Evolutionary conservation across 495 filamentous ascomycete species (phyloP).

Genomic region (Elaphomyces granulatus): DNA sequence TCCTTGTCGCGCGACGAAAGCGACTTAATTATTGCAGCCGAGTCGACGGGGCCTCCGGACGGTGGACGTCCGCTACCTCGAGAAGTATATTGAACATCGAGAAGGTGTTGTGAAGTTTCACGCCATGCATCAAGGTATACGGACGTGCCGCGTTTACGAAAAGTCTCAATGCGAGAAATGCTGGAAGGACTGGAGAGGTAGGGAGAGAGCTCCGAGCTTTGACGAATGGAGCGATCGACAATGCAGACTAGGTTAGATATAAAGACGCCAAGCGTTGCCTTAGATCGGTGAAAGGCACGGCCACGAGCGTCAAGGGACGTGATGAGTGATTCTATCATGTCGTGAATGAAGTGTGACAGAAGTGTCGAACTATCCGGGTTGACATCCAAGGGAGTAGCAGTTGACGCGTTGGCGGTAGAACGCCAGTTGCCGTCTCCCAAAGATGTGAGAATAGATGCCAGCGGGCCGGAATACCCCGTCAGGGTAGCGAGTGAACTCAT

Average conservation of each 20-base stretch:
- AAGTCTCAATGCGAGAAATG: constrained; percentile 54
- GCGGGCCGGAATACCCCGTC: constrained; percentile 72
- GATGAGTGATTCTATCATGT: constrained; percentile 73
- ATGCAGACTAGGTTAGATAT: constrained; percentile 78
- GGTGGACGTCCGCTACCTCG: constrained; percentile 44
- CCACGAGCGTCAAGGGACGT: constrained; percentile 62
- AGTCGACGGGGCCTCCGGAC: constrained; percentile 55
- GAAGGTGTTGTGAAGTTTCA: constrained; percentile 67
- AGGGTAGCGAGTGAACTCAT: constrained; percentile 80
- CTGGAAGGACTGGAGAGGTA: constrained; percentile 52
- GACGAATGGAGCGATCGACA: constrained; percentile 71
- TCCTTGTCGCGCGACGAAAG: constrained; percentile 84
- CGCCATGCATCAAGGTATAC: constrained; percentile 82
- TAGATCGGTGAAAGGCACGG: constrained; percentile 59
- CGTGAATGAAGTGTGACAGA: constrained; percentile 72
- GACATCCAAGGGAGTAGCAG: constrained; percentile 64
- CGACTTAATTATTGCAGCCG: constrained; percentile 64
- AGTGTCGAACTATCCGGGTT: constrained; percentile 80
- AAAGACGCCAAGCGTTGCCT: constrained; percentile 71
- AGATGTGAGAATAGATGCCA: constrained; percentile 80
- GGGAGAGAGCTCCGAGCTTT: constrained; percentile 54
- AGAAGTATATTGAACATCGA: constrained; percentile 87
- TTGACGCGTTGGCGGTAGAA: constrained; percentile 41
- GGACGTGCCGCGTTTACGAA: constrained; percentile 71
- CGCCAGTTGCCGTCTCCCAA: constrained; percentile 87